A percentile compares a stretch with the other conserved stretches of the same genome.
These are phyloP conservation scores for Saururus chinensis DNA, from an alignment of 164 flowering plant genomes.

Conservation along the genomic window DNA sequence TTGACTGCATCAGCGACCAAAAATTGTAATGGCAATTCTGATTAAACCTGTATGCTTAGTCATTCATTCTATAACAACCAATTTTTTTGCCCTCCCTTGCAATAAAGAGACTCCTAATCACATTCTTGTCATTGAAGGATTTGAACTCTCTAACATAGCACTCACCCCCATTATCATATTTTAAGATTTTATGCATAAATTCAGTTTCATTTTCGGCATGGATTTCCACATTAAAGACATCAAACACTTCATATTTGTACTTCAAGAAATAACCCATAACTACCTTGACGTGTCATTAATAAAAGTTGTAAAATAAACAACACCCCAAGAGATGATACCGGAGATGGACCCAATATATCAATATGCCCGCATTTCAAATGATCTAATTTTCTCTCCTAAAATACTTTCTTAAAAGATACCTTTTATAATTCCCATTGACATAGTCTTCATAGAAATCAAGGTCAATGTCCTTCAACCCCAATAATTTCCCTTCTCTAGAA, in stretches of 20 bases:
- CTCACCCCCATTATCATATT: neutral
- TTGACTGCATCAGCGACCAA: neutral
- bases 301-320: neutral
- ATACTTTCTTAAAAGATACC: neutral
- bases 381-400: neutral
- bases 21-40: neutral
- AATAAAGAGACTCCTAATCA: neutral
- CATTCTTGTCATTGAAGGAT: neutral
- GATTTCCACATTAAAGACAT: neutral
- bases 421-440: neutral
- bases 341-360: too few relatives aligned
- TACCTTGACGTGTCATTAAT: neutral
- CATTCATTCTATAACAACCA: too few relatives aligned
- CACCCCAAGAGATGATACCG: neutral
- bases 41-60: neutral
- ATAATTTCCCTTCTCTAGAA: neutral
- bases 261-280: neutral
- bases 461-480: too few relatives aligned
- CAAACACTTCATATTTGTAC: neutral
- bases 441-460: neutral
- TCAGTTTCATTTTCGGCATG: too few relatives aligned
- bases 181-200: too few relatives aligned
- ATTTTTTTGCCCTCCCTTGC: neutral
- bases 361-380: too few relatives aligned
- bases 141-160: neutral